Evolutionary conservation across 2,329 filamentous ascomycete species (phyloP).

Genomic region (Cyphellophora attinorum): DNA sequence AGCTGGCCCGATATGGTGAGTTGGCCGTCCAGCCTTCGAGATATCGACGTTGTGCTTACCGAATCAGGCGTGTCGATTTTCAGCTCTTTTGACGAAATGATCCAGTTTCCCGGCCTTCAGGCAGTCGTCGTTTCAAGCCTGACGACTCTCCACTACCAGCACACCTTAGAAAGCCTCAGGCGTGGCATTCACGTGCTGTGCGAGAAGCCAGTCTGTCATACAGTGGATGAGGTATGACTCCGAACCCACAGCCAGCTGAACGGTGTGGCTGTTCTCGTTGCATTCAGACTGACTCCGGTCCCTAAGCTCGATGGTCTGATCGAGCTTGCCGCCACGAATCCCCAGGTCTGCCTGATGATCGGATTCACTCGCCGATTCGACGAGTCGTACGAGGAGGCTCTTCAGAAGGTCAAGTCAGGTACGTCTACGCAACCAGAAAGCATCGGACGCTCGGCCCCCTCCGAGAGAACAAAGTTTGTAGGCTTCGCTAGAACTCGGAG

Average conservation of each 20-base stretch:
- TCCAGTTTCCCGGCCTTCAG: slow-evolving; percentile 33
- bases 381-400: slow-evolving; percentile 30
- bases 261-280: too few relatives aligned
- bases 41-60: too few relatives aligned
- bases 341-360: slow-evolving; percentile 36
- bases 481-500: too few relatives aligned
- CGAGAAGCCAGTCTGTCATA: slow-evolving; percentile 43
- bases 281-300: too few relatives aligned
- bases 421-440: too few relatives aligned
- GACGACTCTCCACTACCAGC: slow-evolving; percentile 46
- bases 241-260: too few relatives aligned
- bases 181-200: slow-evolving; percentile 47
- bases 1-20: slow-evolving; percentile 34
- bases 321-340: slow-evolving; percentile 3
- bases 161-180: slow-evolving; percentile 48
- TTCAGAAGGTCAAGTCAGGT: slow-evolving; percentile 25
- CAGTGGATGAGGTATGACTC: slow-evolving; percentile 6
- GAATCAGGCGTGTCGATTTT: slow-evolving; percentile 39
- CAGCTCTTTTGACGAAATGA: slow-evolving; percentile 37
- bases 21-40: too few relatives aligned
- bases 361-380: slow-evolving; percentile 38
- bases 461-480: too few relatives aligned
- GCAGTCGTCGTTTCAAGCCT: slow-evolving; percentile 41
- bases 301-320: slow-evolving; percentile 8
- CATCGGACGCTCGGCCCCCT: too few relatives aligned